phyloP scores from a whole-genome alignment of 1,139 yeast genomes.

The Petasospora fabianii region DNA sequence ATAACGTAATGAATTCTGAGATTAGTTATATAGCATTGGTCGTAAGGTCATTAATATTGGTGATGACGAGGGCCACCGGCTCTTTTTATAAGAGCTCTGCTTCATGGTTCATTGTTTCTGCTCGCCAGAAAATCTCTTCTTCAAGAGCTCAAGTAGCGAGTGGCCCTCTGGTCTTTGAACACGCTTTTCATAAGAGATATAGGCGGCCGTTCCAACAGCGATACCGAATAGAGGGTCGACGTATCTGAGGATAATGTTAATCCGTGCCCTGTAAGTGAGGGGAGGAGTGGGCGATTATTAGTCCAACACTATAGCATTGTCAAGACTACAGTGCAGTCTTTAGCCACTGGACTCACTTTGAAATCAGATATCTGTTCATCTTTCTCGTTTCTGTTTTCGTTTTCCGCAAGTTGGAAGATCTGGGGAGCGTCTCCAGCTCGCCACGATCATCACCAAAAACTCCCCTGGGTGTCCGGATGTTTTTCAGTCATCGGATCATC shows the following conservation, averaged over 20 bases:
- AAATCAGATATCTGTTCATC: constrained; percentile 22
- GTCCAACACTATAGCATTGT: no score
- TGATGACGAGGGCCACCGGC: no score
- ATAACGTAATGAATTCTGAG: no score
- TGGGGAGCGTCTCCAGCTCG: no score
- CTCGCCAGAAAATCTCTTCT: constrained; percentile 28
- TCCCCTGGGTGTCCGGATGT: no score
- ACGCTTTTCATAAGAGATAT: constrained; percentile 55
- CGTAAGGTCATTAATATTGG: no score
- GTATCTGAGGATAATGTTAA: constrained; percentile 24
- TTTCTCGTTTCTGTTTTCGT: no score
- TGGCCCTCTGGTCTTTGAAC: constrained; percentile 56
- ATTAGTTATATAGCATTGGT: no score
- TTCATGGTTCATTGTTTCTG: background rate
- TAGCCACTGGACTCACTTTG: constrained; percentile 17
- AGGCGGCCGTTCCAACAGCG: constrained; percentile 54
- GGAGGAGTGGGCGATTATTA: background rate
- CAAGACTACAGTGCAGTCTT: background rate
- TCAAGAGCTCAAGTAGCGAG: constrained; percentile 46
- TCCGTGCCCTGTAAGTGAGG: background rate
- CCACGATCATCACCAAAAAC: no score
- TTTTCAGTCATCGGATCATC: no score
- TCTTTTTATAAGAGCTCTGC: no score
- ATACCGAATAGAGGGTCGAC: constrained; percentile 61
- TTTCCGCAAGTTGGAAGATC: no score